Percentiles rank a stretch among this genome's conserved stretches.
Evolutionary conservation across 148 eudicot genomes (phyloP).

Genomic region (Fallopia convolvulus): DNA sequence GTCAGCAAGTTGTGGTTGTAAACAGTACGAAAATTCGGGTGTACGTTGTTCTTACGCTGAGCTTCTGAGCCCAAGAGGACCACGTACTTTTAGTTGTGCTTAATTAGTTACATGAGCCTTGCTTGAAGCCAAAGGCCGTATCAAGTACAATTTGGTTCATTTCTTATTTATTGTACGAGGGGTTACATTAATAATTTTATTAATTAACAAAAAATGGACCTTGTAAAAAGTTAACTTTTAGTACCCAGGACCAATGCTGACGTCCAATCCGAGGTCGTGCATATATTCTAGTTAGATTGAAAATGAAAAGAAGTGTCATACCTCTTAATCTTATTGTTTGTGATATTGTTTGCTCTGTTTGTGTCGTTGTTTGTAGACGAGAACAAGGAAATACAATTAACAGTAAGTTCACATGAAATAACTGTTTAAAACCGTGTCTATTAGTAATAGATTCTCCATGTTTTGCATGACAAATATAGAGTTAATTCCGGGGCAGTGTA

Average conservation of each 20-base stretch:
- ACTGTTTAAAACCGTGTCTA: not conserved
- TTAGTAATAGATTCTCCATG: not conserved
- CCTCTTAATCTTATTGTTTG: not conserved
- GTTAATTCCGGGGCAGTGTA: not conserved
- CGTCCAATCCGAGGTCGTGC: not conserved
- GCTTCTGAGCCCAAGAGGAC: not conserved
- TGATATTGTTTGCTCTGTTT: not conserved
- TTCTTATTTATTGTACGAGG: constrained; percentile 1
- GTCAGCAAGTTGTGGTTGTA: constrained; percentile 1
- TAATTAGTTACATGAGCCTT: not conserved
- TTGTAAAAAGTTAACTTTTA: not conserved
- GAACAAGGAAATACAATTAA: not conserved
- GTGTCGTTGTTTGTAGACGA: not conserved
- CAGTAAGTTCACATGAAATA: not conserved
- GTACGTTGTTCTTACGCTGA: not conserved
- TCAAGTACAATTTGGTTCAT: not conserved
- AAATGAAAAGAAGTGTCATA: no score
- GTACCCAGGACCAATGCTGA: not conserved
- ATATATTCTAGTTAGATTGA: no score
- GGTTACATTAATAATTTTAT: not conserved
- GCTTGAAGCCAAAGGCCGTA: not conserved
- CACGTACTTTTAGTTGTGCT: not conserved
- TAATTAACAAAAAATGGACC: not conserved
- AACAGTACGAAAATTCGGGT: not conserved
- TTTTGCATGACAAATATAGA: not conserved